Conservation (phyloP, 768 basidiomycete species). For the Lepiota brunneoincarnata region DNA sequence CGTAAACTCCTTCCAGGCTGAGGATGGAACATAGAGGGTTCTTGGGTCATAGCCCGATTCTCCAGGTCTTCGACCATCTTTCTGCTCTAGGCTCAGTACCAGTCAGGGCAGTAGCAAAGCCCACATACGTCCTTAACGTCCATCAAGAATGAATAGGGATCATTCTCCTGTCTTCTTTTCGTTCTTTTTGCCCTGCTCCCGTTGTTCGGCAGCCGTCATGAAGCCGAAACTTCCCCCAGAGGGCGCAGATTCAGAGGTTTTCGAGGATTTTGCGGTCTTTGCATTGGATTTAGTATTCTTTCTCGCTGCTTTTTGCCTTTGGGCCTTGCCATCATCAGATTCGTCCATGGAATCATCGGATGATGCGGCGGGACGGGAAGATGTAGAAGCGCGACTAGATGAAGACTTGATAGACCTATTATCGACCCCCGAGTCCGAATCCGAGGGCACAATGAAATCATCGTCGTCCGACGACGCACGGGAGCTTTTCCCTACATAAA, state of each 20-base stretch:
- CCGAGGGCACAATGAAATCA: conserved; percentile 65
- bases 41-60: conserved; percentile 89
- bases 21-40: conserved; percentile 76
- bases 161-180: conserved; percentile 80
- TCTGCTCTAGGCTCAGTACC: conserved; percentile 40
- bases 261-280: conserved; percentile 19
- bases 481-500: conserved; percentile 33
- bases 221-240: conserved; percentile 41
- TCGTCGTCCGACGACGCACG: conserved; percentile 51
- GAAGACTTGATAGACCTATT: conserved; percentile 44
- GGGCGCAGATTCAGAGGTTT: conserved; percentile 18
- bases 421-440: conserved; percentile 56
- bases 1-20: conserved; percentile 80
- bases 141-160: conserved; percentile 70
- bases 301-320: conserved; percentile 31
- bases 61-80: conserved; percentile 75
- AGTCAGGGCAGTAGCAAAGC: not conserved
- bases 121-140: conserved; percentile 67
- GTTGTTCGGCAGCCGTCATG: conserved; percentile 81
- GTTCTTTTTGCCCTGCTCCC: conserved; percentile 72
- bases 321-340: conserved; percentile 21
- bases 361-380: conserved; percentile 40
- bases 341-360: conserved; percentile 37
- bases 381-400: conserved; percentile 49
- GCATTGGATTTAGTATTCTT: conserved; percentile 30